Percentiles rank a stretch among this genome's conserved stretches.
These are phyloP conservation scores for Coccomyxa sp. DNA, from an alignment of 139 green algal species.

Conservation along the genomic window DNA sequence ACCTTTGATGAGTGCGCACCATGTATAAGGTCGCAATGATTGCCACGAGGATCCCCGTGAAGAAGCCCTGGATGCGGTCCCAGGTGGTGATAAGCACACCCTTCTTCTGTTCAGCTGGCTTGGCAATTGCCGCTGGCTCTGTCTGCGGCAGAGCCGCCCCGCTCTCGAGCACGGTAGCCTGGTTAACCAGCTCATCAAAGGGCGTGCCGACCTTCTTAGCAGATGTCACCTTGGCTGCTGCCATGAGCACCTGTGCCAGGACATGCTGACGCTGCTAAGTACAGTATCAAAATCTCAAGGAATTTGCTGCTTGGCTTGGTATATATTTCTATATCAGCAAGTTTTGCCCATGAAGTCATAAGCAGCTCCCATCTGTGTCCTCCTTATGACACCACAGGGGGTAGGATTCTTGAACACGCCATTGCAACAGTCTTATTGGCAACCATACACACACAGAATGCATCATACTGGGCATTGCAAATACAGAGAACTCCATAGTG, in stretches of 20 bases:
- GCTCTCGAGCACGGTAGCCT: neutral
- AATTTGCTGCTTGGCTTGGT: no score
- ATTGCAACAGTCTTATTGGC: neutral
- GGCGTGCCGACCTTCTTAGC: neutral
- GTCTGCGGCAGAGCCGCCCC: neutral
- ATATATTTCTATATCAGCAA: no score
- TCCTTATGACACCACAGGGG: neutral
- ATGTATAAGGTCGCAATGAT: conserved; percentile 70
- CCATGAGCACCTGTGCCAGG: neutral
- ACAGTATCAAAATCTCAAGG: no score
- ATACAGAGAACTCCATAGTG: neutral
- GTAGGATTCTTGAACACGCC: neutral
- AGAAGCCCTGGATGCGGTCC: conserved; percentile 53
- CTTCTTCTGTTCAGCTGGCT: neutral
- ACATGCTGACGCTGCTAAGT: neutral
- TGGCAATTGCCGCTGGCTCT: neutral
- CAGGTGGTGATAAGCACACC: neutral
- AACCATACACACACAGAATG: neutral
- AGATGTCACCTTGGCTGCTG: neutral
- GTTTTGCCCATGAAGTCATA: no score
- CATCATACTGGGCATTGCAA: no score
- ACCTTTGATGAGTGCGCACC: neutral
- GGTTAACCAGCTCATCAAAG: neutral
- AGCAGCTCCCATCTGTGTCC: no score
- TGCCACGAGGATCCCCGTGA: conserved; percentile 54